Conservation (phyloP, 2,329 filamentous ascomycete genomes). For the Microthyrium microscopicum region DNA sequence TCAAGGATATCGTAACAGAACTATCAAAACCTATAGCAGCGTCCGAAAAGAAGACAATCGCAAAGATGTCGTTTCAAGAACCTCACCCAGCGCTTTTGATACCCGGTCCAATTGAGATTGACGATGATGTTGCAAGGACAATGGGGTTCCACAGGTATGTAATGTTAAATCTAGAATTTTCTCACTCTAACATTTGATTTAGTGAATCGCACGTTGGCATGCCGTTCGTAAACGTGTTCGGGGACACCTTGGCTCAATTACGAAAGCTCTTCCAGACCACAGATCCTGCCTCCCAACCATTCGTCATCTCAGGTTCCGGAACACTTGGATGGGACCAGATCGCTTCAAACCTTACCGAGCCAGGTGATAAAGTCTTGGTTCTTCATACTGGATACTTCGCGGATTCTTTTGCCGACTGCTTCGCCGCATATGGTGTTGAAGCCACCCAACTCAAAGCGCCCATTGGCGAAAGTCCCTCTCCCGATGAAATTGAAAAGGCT, state of each 20-base stretch:
- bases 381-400: conserved; percentile 96
- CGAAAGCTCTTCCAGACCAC: conserved; percentile 90
- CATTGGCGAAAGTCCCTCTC: conserved; percentile 73
- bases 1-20: too few species aligned
- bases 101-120: conserved; percentile 93
- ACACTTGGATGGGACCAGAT: conserved; percentile 96
- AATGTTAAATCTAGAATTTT: conserved; percentile 7
- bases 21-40: too few species aligned
- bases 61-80: conserved; percentile 40
- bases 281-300: conserved; percentile 68
- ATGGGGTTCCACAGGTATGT: conserved; percentile 85
- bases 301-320: conserved; percentile 84
- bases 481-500: conserved; percentile 75
- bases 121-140: conserved; percentile 85
- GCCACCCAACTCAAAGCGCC: conserved; percentile 80
- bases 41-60: conserved; percentile 9
- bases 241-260: conserved; percentile 73
- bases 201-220: conserved; percentile 90
- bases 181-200: conserved; percentile 1
- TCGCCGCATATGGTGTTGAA: conserved; percentile 78
- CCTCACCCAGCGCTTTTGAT: conserved; percentile 69
- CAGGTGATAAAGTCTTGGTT: conserved; percentile 78
- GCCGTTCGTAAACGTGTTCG: conserved; percentile 77
- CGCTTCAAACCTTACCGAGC: conserved; percentile 80
- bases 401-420: conserved; percentile 83